Base-by-base conservation (phyloP, 495 filamentous ascomycete genomes). In the Rostrohypoxylon terebratum region DNA sequence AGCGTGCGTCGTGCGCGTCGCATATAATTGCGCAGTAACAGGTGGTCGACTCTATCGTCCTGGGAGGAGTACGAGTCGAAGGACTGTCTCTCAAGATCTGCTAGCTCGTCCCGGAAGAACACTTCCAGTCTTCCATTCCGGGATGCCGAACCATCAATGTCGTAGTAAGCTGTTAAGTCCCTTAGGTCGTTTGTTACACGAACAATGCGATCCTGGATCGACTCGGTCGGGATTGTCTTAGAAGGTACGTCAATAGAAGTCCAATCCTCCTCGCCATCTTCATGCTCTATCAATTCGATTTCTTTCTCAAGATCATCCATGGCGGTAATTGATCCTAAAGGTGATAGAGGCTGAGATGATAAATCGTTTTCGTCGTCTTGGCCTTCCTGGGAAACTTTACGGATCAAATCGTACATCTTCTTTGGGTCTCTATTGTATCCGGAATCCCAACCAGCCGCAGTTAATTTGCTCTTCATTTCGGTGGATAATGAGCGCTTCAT, bases 1-100 rank as follows among this genome's bases (percentile, higher is more conserved):
- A 85, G 67, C 14, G 78, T 77, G 11, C 77, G 75, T 10, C 70
- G 58, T 14, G 80, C 64, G 11, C 82, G 75, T 9, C 72, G 68
- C 20, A 86, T 48, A 55, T 79, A 83, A 47, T 81, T 85, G 23
- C 79, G 76, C 36, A 85, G 62, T 1, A 85, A 77, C 16, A 85
- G 33, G 54, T 82, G 81, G 58, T 85, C 83, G 0, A 83, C 78
- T 54, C 78, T 82, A 38, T 76, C 78, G 18, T 83, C 72, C 64
- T 84, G 83, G 21, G 79, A 73, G 14, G 66, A 63, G 23, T 77
- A 78, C 1, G 67, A 66, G 4, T 74, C 66, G 66, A 84, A 84
- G 0, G 69, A 28, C 9, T 75, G 67, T 8, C 63, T 64, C 42
- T 75, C 66, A 3, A 83, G 70, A 7, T 62, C 71, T 10, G 59